A percentile compares a stretch with the other conserved stretches of the same genome.
phyloP scores from a whole-genome alignment of 306 rosid genomes.

The Rosa persica region DNA sequence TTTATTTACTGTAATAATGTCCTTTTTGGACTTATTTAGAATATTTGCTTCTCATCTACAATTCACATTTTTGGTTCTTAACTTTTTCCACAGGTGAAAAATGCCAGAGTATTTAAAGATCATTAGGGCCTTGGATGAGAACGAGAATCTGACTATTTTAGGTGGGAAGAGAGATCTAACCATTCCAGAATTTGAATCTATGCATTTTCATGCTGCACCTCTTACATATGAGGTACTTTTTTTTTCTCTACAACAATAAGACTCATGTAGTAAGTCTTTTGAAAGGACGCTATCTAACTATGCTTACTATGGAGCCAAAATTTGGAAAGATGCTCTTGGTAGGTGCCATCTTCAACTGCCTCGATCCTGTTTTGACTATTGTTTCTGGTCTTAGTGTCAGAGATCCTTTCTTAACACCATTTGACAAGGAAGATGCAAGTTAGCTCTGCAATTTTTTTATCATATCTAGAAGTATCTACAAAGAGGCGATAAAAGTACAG shows the following conservation, averaged over 20 bases:
- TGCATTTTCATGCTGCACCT: conserved; percentile 15
- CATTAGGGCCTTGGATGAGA: conserved; percentile 86
- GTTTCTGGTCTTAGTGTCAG: conserved; percentile 95
- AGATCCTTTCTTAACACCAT: conserved; percentile 85
- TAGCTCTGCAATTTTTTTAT: too few species aligned
- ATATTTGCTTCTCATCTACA: conserved; percentile 25
- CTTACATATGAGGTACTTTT: conserved; percentile 2
- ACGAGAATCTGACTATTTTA: conserved; percentile 75
- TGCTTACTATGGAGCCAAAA: conserved; percentile 98
- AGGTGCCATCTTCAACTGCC: conserved; percentile 83
- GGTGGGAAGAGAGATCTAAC: conserved; percentile 44
- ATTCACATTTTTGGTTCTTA: conserved; percentile 21
- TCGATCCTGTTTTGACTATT: conserved; percentile 88
- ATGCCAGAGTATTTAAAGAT: conserved; percentile 85
- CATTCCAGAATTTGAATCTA: not conserved
- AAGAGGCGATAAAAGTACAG: not conserved
- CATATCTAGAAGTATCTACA: not conserved
- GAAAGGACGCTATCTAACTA: conserved; percentile 73
- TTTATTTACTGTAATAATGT: too few species aligned
- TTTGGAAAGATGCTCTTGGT: conserved; percentile 92
- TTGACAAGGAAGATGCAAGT: too few species aligned
- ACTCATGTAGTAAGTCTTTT: conserved; percentile 32
- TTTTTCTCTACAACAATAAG: not conserved
- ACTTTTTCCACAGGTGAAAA: conserved; percentile 68
- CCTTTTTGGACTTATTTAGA: too few species aligned